phyloP scores from a whole-genome alignment of 2,329 filamentous ascomycete genomes.

The Fusarium sarcochroum region DNA sequence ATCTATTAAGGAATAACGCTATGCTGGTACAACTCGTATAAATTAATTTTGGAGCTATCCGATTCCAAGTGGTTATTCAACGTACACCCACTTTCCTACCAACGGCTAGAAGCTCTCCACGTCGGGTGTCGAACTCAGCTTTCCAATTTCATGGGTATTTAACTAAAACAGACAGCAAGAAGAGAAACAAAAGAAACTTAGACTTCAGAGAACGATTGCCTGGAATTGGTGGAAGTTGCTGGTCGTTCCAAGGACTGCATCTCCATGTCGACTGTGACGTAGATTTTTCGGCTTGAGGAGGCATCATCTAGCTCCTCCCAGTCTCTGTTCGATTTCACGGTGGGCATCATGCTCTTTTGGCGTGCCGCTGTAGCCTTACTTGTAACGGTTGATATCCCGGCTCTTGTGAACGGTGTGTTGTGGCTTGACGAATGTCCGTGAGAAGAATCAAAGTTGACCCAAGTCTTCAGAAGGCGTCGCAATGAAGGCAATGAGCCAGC shows the following conservation, averaged over 20 bases:
- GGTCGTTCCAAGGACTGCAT: conserved; percentile 18
- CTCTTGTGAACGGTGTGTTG: not conserved
- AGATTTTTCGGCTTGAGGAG: conserved; percentile 22
- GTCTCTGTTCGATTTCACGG: not conserved
- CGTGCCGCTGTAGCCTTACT: not conserved
- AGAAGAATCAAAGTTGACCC: conserved; percentile 4
- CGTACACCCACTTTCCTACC: too few species aligned
- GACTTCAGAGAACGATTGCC: not conserved
- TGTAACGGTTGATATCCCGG: not conserved
- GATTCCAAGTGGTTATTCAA: too few species aligned
- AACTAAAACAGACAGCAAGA: too few species aligned
- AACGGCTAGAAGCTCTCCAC: too few species aligned
- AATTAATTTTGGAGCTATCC: too few species aligned
- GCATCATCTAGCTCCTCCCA: conserved; percentile 19
- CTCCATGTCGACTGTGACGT: conserved; percentile 26
- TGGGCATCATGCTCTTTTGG: not conserved
- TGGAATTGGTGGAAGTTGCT: not conserved
- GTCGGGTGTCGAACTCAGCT: too few species aligned
- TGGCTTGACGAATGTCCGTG: not conserved
- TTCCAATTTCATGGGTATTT: not conserved
- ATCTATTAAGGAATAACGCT: too few species aligned
- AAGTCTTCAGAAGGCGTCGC: conserved; percentile 5
- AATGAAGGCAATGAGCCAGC: conserved; percentile 11
- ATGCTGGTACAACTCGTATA: too few species aligned
- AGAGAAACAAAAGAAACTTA: not conserved